Evolutionary conservation across 495 filamentous ascomycete species (phyloP).

Genomic region (Aspergillus cavernicola): DNA sequence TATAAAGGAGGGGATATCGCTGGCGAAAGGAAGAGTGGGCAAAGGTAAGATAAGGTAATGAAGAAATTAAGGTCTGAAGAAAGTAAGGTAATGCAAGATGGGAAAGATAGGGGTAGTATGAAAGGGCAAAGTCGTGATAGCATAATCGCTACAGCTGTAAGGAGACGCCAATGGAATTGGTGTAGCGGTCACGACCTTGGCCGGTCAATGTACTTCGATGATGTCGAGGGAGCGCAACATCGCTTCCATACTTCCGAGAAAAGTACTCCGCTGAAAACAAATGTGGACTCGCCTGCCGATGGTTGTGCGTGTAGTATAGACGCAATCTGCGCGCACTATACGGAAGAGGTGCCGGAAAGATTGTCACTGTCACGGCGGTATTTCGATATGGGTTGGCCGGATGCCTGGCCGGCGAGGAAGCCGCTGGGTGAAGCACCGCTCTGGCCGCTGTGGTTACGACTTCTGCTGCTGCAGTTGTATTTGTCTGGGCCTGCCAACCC

Average conservation of each 20-base stretch:
- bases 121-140: neutral
- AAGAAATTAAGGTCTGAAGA: neutral
- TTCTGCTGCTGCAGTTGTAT: constrained; percentile 31
- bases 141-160: neutral
- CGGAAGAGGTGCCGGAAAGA: too few relatives aligned
- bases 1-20: constrained; percentile 2
- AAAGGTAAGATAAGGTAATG: neutral
- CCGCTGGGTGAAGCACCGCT: constrained; percentile 24
- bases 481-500: constrained; percentile 30
- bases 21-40: neutral
- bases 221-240: neutral
- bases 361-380: neutral
- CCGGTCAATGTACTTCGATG: neutral
- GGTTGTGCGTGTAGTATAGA: too few relatives aligned
- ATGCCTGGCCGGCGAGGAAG: constrained; percentile 17
- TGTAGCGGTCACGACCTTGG: neutral
- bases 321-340: too few relatives aligned
- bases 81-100: too few relatives aligned
- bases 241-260: neutral
- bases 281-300: neutral
- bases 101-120: neutral
- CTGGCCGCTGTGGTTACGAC: constrained; percentile 31
- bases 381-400: constrained; percentile 11
- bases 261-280: neutral
- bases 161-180: neutral